Evolutionary conservation across 148 eudicot genomes (phyloP).

Genomic region (Fagopyrum tataricum): DNA sequence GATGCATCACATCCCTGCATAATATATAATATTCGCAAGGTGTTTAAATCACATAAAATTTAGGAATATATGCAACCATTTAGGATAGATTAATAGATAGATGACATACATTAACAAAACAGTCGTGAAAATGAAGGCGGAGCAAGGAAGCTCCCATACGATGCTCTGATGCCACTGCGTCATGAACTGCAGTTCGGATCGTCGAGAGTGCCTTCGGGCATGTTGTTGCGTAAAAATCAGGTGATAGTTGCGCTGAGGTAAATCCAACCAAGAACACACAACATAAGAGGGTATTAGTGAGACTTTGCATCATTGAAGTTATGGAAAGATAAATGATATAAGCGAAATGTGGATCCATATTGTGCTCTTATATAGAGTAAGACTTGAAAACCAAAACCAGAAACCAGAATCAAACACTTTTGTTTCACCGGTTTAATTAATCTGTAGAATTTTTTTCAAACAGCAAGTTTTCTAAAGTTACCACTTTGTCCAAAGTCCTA

Average conservation of each 20-base stretch:
- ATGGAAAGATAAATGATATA: neutral
- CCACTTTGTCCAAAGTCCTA: neutral
- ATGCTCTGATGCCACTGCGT: constrained; percentile 6
- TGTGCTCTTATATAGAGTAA: neutral
- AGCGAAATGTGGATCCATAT: neutral
- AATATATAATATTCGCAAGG: neutral
- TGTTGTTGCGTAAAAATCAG: neutral
- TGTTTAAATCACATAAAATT: too few species aligned
- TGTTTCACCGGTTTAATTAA: neutral
- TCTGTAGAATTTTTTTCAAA: too few species aligned
- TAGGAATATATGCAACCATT: too few species aligned
- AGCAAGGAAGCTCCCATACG: constrained; percentile 9
- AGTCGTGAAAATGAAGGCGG: constrained; percentile 5
- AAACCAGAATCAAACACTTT: too few species aligned
- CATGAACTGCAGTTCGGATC: neutral
- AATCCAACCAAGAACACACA: neutral
- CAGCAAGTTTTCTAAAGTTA: neutral
- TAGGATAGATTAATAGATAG: neutral
- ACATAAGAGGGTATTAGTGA: neutral
- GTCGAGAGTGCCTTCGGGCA: neutral
- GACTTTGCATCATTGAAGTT: neutral
- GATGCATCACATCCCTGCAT: constrained; percentile 8
- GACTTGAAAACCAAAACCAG: neutral
- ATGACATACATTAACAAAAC: constrained; percentile 8
- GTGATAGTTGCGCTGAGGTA: neutral